Percentiles rank a stretch among this genome's conserved stretches.
Conservation (phyloP, 2,329 filamentous ascomycete genomes). For the Dactylellina leptospora region DNA sequence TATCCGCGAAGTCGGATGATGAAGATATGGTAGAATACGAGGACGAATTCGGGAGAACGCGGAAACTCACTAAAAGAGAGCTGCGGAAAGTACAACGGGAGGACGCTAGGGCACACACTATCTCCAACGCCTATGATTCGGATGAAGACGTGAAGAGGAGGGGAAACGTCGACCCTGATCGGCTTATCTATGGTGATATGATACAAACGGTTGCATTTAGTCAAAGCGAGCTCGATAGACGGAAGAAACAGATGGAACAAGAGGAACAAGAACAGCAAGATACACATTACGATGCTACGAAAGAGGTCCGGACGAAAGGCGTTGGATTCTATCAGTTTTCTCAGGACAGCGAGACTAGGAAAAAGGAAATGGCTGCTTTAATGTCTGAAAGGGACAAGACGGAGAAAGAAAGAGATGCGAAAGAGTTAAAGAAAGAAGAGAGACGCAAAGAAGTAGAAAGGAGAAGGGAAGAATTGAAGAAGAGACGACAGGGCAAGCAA, state of each 20-base stretch:
- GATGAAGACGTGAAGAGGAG: conserved; percentile 53
- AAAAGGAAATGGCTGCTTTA: conserved; percentile 79
- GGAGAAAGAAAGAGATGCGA: conserved; percentile 69
- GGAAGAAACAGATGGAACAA: conserved; percentile 75
- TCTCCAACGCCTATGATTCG: conserved; percentile 43
- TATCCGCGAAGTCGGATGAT: conserved; percentile 60
- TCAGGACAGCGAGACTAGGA: conserved; percentile 72
- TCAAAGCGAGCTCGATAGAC: conserved; percentile 68
- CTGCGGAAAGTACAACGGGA: conserved; percentile 67
- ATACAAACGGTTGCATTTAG: conserved; percentile 86
- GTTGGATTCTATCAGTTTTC: conserved; percentile 93
- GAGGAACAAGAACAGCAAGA: conserved; percentile 81
- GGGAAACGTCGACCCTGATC: conserved; percentile 61
- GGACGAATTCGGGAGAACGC: conserved; percentile 89
- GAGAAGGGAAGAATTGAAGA: conserved; percentile 60
- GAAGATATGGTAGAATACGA: conserved; percentile 81
- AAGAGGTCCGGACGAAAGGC: conserved; percentile 85
- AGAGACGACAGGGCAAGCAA: conserved; percentile 71
- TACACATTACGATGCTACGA: conserved; percentile 83
- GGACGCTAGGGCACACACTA: conserved; percentile 27
- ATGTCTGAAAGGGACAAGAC: conserved; percentile 74
- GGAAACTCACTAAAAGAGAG: conserved; percentile 74
- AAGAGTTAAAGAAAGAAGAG: conserved; percentile 68
- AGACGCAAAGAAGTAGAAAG: conserved; percentile 63
- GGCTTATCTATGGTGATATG: conserved; percentile 83